phyloP scores from a whole-genome alignment of 345 rosid species.

The Ceriops decandra region DNA sequence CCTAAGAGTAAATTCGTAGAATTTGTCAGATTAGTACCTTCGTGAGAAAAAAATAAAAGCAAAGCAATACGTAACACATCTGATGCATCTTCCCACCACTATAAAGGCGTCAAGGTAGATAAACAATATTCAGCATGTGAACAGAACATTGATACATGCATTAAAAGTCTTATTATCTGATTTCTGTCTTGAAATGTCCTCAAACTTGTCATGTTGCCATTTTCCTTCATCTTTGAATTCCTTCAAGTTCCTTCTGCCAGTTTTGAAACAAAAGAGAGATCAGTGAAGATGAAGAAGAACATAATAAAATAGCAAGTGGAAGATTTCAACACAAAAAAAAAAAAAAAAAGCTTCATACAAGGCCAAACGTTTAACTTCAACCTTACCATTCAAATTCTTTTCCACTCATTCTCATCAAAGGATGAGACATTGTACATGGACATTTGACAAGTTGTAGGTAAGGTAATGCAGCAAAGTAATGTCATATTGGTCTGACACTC shows the following conservation, averaged over 20 bases:
- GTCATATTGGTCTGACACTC: neutral
- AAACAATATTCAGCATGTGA: conserved; percentile 12
- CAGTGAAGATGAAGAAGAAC: neutral
- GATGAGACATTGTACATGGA: neutral
- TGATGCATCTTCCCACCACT: conserved; percentile 4
- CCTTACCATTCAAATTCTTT: neutral
- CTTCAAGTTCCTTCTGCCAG: conserved; percentile 14
- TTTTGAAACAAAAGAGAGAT: neutral
- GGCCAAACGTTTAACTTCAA: neutral
- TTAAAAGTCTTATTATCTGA: conserved; percentile 4
- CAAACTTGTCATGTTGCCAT: conserved; percentile 30
- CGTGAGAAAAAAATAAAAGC: neutral
- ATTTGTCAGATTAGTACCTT: neutral
- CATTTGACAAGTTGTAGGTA: neutral
- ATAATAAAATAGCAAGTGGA: neutral
- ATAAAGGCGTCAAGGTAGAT: neutral
- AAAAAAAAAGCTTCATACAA: neutral
- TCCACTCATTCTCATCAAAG: neutral
- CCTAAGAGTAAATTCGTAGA: conserved; percentile 8
- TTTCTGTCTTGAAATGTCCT: conserved; percentile 17
- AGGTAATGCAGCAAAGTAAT: neutral
- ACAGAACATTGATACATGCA: conserved; percentile 13
- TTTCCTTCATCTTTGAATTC: conserved; percentile 15
- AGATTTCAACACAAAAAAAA: neutral
- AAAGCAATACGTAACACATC: neutral